Base-by-base conservation (phyloP, 2,329 filamentous ascomycete genomes). In the Didymella keratinophila region DNA sequence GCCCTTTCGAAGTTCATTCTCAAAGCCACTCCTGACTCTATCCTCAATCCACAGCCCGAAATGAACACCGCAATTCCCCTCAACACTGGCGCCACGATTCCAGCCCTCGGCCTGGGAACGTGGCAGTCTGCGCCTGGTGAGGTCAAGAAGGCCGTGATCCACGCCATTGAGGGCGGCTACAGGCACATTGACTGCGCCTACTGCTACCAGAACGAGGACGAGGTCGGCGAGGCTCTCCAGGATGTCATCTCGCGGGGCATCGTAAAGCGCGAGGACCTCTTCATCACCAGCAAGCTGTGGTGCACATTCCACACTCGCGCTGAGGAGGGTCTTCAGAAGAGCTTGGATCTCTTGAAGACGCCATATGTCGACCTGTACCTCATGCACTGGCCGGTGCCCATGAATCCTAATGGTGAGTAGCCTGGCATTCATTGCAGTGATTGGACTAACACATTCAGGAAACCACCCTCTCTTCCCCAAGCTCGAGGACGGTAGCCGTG, bases 231-330 rank as follows among this genome's bases (percentile, higher is more conserved):
- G 72, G 92, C 90, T 10, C 84, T 96, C 52, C 86, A 87, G 73
- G 87, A 90, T 55, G 91, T 89, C 28, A 87, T 94, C 70, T 82
- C 80, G 25, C 80, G 86, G 5, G 91, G 91, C 23, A 81, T 85
- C 61, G 81, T 90, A 68, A 90, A 89, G 83, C 86, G 92, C 61
- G 86, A 90, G 74, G 90, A 96, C 57, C 79, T 96, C 61, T 96
- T 95, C 79, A 86, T 96, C 58, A 90, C 91, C 53, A 92, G 88
- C 70, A 96, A 96, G 83, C 84, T 93, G 36, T 96, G 92, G 90
- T 89, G 87, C 71, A 92, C 90, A 49, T 93, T 90, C 80, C 88
- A 89, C 76, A 86, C 85, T 28, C 83, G 88, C 7, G 87, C 87
- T 6, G 87, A 90, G 77, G 80, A 89, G 69, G 87, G 84, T 34